phyloP scores from a whole-genome alignment of 768 basidiomycete species.

The Piloderma croceum region DNA sequence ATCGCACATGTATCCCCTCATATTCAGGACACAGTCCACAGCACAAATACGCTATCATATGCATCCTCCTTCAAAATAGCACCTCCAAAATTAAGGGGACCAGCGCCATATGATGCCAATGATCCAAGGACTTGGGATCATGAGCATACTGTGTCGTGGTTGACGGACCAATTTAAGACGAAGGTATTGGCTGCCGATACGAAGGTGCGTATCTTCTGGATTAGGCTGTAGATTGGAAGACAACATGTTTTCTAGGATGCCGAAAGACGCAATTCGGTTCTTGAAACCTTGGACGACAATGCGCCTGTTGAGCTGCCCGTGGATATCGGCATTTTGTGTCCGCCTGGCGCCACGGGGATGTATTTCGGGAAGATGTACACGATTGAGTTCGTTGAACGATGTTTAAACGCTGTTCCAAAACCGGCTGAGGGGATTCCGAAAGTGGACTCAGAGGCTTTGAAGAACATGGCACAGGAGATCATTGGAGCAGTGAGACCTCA shows the following conservation, averaged over 20 bases:
- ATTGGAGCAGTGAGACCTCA: no score
- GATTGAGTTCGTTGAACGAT: constrained; percentile 25
- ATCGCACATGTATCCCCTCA: constrained; percentile 34
- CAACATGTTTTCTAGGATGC: background rate
- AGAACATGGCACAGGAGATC: constrained; percentile 20
- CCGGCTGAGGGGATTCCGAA: constrained; percentile 11
- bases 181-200: constrained; percentile 9
- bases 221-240: background rate
- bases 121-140: constrained; percentile 32
- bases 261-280: constrained; percentile 9
- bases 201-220: no score
- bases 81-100: constrained; percentile 23
- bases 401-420: constrained; percentile 16
- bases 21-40: constrained; percentile 29
- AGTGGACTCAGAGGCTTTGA: constrained; percentile 16
- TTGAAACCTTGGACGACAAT: background rate
- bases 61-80: constrained; percentile 29
- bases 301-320: constrained; percentile 17
- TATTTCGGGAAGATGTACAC: constrained; percentile 25
- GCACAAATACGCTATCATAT: constrained; percentile 28
- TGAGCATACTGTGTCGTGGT: constrained; percentile 23
- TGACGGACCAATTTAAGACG: constrained; percentile 20
- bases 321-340: constrained; percentile 25
- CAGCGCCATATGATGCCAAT: constrained; percentile 25
- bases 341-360: constrained; percentile 24